Evolutionary conservation across 306 rosid species (phyloP).

Genomic region (Vicia sativa): DNA sequence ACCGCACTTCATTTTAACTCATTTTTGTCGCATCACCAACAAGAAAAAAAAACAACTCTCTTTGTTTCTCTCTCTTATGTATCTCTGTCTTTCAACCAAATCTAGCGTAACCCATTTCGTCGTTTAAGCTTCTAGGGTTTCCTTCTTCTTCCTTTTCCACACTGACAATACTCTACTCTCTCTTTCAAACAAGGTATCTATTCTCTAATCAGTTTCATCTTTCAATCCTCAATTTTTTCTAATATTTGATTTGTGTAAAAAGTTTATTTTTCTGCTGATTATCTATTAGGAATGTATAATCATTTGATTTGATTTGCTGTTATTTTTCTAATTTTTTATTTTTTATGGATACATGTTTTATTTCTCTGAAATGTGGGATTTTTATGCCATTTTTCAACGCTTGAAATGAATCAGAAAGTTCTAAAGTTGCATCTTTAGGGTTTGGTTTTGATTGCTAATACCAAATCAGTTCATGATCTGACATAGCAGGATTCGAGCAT

Average conservation of each 20-base stretch:
- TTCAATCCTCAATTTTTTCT: constrained; percentile 31
- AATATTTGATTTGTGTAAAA: constrained; percentile 38
- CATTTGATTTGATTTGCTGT: constrained; percentile 31
- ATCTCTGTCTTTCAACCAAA: constrained; percentile 50
- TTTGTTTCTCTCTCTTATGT: constrained; percentile 19
- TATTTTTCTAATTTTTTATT: neutral
- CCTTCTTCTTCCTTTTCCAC: constrained; percentile 46
- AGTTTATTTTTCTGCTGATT: constrained; percentile 24
- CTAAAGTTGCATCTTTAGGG: neutral
- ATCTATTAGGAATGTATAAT: constrained; percentile 15
- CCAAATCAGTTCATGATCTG: constrained; percentile 21
- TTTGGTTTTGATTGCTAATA: constrained; percentile 28
- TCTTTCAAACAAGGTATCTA: constrained; percentile 51
- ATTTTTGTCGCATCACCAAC: constrained; percentile 40
- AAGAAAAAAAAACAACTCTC: neutral
- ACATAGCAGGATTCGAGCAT: too few species aligned
- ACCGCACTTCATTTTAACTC: constrained; percentile 53
- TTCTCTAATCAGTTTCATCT: constrained; percentile 40
- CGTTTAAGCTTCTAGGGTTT: constrained; percentile 41
- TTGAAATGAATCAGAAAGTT: constrained; percentile 9
- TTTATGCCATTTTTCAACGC: constrained; percentile 25
- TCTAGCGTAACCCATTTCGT: constrained; percentile 54
- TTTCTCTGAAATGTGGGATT: constrained; percentile 13
- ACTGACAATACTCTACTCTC: constrained; percentile 35
- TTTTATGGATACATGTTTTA: neutral